These are phyloP conservation scores for Citrullus amarus DNA, from an alignment of 306 rosid species.

Conservation along the genomic window DNA sequence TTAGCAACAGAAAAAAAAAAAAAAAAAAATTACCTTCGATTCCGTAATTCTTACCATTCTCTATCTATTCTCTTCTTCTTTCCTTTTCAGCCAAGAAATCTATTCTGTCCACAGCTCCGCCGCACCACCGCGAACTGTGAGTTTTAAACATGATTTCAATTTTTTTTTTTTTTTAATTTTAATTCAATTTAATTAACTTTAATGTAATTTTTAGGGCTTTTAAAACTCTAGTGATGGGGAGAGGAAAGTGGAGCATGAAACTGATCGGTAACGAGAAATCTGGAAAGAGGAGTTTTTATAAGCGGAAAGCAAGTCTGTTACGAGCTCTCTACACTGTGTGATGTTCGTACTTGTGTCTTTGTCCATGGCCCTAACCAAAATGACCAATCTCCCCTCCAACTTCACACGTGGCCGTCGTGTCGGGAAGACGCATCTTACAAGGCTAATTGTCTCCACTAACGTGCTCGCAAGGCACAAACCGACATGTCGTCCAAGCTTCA, in stretches of 20 bases:
- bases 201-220: too few relatives aligned
- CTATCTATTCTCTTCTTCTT: too few relatives aligned
- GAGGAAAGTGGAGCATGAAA: neutral
- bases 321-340: constrained; percentile 1
- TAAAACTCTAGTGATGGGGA: neutral
- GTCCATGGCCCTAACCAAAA: neutral
- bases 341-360: neutral
- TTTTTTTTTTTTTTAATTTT: too few relatives aligned
- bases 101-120: too few relatives aligned
- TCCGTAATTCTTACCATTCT: too few relatives aligned
- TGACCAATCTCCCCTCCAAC: neutral
- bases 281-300: constrained; percentile 5
- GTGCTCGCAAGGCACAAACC: neutral
- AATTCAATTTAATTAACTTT: too few relatives aligned
- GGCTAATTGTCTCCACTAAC: neutral
- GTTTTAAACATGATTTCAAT: too few relatives aligned
- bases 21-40: too few relatives aligned
- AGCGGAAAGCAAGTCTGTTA: constrained; percentile 4
- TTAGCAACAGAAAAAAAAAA: too few relatives aligned
- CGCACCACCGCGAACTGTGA: too few relatives aligned
- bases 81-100: too few relatives aligned
- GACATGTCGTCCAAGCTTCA: constrained; percentile 8
- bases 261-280: neutral
- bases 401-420: neutral
- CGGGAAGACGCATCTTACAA: neutral